A percentile compares a stretch with the other conserved stretches of the same genome.
Conservation (phyloP, 768 basidiomycete genomes). For the Naganishia vishniacii region DNA sequence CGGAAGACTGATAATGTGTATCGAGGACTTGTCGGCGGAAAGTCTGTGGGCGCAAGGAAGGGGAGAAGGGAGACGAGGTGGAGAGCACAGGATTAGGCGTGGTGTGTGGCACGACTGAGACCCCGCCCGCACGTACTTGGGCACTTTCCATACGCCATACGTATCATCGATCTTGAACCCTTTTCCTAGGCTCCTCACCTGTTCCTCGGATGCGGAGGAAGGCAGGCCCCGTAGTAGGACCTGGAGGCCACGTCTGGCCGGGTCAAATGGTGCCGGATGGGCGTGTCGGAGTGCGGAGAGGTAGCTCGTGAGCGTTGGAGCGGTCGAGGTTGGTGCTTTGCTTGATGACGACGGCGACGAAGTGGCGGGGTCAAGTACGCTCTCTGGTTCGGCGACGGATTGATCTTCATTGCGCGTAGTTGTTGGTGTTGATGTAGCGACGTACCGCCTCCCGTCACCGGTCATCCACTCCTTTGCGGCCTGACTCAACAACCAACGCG, state of each 20-base stretch:
- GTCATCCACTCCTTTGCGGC: slow-evolving; percentile 3
- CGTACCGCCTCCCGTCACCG: neutral
- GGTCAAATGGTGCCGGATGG: slow-evolving; percentile 8
- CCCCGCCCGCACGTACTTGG: slow-evolving; percentile 1
- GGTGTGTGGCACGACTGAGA: too few species aligned
- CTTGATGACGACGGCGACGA: neutral
- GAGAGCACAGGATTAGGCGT: too few species aligned
- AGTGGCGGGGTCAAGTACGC: neutral
- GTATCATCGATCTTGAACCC: slow-evolving; percentile 18
- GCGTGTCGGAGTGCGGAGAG: slow-evolving; percentile 5
- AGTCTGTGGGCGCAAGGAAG: neutral
- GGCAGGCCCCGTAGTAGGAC: neutral
- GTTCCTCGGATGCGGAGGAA: neutral
- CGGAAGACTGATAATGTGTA: neutral
- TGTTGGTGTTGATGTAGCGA: too few species aligned
- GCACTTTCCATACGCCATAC: slow-evolving; percentile 1
- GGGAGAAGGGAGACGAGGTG: neutral
- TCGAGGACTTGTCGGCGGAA: neutral
- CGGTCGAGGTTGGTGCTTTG: neutral
- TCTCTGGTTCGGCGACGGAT: neutral
- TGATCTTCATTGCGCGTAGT: too few species aligned
- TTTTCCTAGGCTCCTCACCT: neutral
- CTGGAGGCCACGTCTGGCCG: slow-evolving; percentile 1
- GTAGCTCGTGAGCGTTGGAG: neutral
- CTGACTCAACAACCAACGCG: slow-evolving; percentile 4